Evolutionary conservation across 1,139 yeast genomes (phyloP), one percentile per base, ranked within the genome.

Genomic region (Protomyces lactucae-debilis): DNA sequence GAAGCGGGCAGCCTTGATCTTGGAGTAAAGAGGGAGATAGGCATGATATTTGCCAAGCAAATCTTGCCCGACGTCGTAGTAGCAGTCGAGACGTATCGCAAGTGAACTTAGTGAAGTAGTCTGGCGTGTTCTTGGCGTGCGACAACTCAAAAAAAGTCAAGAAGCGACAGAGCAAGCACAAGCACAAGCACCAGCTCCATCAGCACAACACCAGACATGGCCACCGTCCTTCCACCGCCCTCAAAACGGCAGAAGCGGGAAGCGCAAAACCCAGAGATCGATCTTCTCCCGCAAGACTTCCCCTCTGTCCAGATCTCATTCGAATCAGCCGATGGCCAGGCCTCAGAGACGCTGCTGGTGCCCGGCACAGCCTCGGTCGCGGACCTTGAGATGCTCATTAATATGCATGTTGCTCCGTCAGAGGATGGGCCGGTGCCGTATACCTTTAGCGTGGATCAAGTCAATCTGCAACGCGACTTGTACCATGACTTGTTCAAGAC

Each of bases 221-320:
- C 99, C 67, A 93, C 99, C 3, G 80, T 89, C 57, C 76, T 93
- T 57, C 99, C 99, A 32, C 99, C 98, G 55, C 95, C 90, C 43
- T 87, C 96, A 0, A 93, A 93, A 75, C 88, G 85, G 73, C 97
- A 91, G 75, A 88, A 83, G 76, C 84, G 85, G 72, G 88, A 83
- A 69, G 95, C 95, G 3, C 97, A 91, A 74, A 81, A 83, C 72
- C 89, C 88, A 12, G 93, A 86, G 61, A 87, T 88, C 16, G 86
- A 85, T 65, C 75, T 87, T 10, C 78, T 88, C 25, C 98, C 98
- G 0, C 79, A 76, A 1, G 95, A 89, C 71, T 77, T 92, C 51
- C 97, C 97, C 32, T 85, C 90, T 78, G 97, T 93, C 25, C 82
- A 91, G 65, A 84, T 93, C 65, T 87, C 86, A 74, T 91, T 93